Evolutionary conservation across 176 grass and related monocot genomes (phyloP).

Genomic region (Hsuehochloa calcarea): DNA sequence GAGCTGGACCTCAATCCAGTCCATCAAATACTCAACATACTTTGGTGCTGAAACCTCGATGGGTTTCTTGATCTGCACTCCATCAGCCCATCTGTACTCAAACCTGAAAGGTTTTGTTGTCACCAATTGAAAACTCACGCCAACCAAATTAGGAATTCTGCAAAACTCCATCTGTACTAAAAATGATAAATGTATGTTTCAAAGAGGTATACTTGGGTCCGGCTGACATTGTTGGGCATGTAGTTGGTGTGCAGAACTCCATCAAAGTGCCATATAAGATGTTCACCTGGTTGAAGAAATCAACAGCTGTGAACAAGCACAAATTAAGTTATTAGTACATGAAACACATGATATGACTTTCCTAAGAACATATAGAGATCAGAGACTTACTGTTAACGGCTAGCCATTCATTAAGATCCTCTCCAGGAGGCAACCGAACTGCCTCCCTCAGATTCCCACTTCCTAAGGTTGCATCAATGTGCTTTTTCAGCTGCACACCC

Average conservation of each 20-base stretch:
- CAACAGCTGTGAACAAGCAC: conserved; percentile 63
- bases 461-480: conserved; percentile 90
- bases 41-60: conserved; percentile 95
- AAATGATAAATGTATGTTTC: not conserved
- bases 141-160: not conserved
- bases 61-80: conserved; percentile 92
- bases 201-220: conserved; percentile 67
- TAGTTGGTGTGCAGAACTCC: conserved; percentile 84
- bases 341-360: not conserved
- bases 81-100: conserved; percentile 98
- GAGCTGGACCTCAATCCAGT: conserved; percentile 91
- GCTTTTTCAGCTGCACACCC: conserved; percentile 85
- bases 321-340: not conserved
- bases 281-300: conserved; percentile 99
- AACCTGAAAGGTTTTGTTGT: conserved; percentile 49
- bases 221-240: conserved; percentile 92
- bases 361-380: not conserved
- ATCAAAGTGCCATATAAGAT: conserved; percentile 76
- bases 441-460: conserved; percentile 90
- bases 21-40: conserved; percentile 98
- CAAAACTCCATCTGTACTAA: not conserved
- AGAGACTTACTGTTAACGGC: conserved; percentile 79
- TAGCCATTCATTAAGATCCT: conserved; percentile 92
- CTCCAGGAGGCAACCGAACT: conserved; percentile 80
- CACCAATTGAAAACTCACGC: not conserved